A percentile compares a stretch with the other conserved stretches of the same genome.
These are phyloP conservation scores for Xylariaceae sp. DNA, from an alignment of 2,329 filamentous ascomycete genomes.

Conservation along the genomic window DNA sequence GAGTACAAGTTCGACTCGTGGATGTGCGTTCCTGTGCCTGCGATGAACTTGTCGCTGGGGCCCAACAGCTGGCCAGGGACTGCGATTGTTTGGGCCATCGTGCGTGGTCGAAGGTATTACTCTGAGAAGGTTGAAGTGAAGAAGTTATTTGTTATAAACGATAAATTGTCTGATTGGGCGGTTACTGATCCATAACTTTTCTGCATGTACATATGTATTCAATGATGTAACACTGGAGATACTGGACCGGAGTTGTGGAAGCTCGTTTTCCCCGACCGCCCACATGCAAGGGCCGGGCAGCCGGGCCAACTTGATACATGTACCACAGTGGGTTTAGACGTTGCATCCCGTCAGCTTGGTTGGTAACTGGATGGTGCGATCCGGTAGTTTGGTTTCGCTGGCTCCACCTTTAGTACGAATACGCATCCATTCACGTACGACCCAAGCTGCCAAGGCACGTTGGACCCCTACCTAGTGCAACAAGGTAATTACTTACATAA, in stretches of 20 bases:
- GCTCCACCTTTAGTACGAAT: conserved; percentile 13
- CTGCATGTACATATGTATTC: conserved; percentile 5
- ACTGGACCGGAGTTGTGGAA: not conserved
- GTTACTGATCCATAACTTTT: conserved; percentile 1
- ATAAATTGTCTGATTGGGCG: not conserved
- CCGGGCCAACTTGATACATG: too few species aligned
- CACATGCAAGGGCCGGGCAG: not conserved
- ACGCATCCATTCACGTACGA: too few species aligned
- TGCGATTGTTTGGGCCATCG: conserved; percentile 53
- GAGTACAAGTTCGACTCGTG: conserved; percentile 75
- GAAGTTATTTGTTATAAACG: too few species aligned
- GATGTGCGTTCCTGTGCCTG: conserved; percentile 84
- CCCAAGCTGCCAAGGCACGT: not conserved
- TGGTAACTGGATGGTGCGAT: conserved; percentile 18
- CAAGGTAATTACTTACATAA: conserved; percentile 8
- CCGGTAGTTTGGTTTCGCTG: conserved; percentile 22
- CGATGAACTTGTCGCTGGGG: conserved; percentile 63
- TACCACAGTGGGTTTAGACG: too few species aligned
- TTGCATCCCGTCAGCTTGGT: too few species aligned
- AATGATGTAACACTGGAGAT: conserved; percentile 27
- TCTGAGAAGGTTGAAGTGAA: not conserved
- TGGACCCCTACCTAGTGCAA: conserved; percentile 21
- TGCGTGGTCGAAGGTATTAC: not conserved
- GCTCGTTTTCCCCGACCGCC: conserved; percentile 6
- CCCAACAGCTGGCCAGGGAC: conserved; percentile 85